Percentiles rank a stretch among this genome's conserved stretches.
These are phyloP conservation scores for Osmanthus fragrans DNA, from an alignment of 257 asterid species.

Conservation along the genomic window DNA sequence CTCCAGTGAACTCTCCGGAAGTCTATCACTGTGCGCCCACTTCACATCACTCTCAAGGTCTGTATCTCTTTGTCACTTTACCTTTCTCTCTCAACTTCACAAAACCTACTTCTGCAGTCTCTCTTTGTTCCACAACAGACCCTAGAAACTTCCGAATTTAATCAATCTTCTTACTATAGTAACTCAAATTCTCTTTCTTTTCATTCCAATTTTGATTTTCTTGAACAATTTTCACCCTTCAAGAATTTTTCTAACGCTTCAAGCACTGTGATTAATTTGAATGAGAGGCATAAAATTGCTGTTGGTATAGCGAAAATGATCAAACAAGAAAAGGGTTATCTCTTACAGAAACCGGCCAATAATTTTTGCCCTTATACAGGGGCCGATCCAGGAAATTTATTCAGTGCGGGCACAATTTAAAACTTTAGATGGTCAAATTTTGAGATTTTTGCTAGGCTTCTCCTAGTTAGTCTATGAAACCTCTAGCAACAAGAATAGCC, in stretches of 20 bases:
- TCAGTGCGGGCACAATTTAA: no score
- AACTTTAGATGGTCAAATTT: no score
- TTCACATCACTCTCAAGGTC: slow-evolving; percentile 49
- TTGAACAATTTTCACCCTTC: slow-evolving; percentile 65
- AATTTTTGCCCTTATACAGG: no score
- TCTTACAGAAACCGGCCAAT: slow-evolving; percentile 43
- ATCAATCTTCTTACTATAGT: slow-evolving; percentile 26
- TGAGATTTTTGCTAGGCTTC: no score
- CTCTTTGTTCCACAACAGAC: slow-evolving; percentile 24
- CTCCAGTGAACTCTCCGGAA: slow-evolving; percentile 48
- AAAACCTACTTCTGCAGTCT: slow-evolving; percentile 23
- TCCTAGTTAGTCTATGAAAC: no score
- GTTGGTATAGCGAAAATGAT: slow-evolving; percentile 62
- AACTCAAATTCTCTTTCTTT: slow-evolving; percentile 30
- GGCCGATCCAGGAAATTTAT: no score
- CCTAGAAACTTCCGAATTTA: slow-evolving; percentile 12
- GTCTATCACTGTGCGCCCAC: slow-evolving; percentile 55
- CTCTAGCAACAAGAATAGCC: no score
- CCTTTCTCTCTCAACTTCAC: slow-evolving; percentile 28
- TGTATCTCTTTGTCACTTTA: slow-evolving; percentile 32
- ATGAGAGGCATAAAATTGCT: slow-evolving; percentile 70
- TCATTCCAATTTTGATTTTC: slow-evolving; percentile 48
- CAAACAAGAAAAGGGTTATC: slow-evolving; percentile 39
- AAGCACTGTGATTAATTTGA: slow-evolving; percentile 45
- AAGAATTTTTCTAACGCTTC: slow-evolving; percentile 23